A percentile compares a stretch with the other conserved stretches of the same genome.
phyloP scores from a whole-genome alignment of 495 filamentous ascomycete species.

The Aspergillus biplanus region DNA sequence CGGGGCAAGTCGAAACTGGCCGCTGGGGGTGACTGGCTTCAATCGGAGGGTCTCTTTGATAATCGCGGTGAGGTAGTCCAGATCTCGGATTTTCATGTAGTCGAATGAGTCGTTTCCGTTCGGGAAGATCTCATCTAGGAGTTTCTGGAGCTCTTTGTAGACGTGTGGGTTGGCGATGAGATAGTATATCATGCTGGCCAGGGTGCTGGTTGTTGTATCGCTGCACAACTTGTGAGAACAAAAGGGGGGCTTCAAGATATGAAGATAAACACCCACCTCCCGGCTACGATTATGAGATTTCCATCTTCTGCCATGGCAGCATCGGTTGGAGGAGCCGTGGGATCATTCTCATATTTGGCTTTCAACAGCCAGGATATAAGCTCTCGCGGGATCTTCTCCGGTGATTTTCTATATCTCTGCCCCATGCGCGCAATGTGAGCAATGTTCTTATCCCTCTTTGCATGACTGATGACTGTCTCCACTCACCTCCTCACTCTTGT shows the following conservation, averaged over 20 bases:
- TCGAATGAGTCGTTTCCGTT: neutral
- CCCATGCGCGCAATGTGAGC: neutral
- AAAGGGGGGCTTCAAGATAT: neutral
- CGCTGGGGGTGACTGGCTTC: constrained; percentile 48
- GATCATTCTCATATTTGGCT: constrained; percentile 23
- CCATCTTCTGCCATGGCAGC: constrained; percentile 27
- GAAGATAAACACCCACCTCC: constrained; percentile 23
- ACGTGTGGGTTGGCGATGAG: constrained; percentile 33
- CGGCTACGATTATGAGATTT: constrained; percentile 32
- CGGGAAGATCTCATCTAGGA: constrained; percentile 19
- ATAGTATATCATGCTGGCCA: constrained; percentile 42
- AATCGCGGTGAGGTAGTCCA: constrained; percentile 47
- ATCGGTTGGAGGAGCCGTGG: constrained; percentile 11
- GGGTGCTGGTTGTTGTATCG: constrained; percentile 37
- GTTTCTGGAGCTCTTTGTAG: constrained; percentile 27
- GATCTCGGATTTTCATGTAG: constrained; percentile 14
- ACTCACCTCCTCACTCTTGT: neutral
- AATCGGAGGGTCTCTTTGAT: constrained; percentile 60
- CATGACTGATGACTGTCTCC: neutral
- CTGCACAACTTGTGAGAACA: constrained; percentile 14
- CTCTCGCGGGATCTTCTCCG: constrained; percentile 15
- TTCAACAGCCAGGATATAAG: constrained; percentile 34
- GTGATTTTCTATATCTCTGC: neutral
- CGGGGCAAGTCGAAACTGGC: constrained; percentile 36
- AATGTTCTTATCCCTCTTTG: neutral